Base-by-base conservation (phyloP, 345 rosid genomes). In the Lagerstroemia speciosa region DNA sequence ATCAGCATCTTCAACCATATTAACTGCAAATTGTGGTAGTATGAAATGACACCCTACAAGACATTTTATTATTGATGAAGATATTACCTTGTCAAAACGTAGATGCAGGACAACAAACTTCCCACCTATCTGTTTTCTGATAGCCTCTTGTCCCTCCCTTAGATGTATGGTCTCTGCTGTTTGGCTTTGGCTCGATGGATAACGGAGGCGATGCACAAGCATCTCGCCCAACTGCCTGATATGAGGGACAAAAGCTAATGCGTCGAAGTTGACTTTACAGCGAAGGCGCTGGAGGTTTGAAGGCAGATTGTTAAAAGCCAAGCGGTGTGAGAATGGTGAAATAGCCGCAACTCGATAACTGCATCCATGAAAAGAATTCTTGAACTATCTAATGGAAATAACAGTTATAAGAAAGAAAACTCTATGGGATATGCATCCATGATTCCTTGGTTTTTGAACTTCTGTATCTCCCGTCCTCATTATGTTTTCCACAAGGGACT, bases 261-360 rank as follows among this genome's bases (percentile, higher is more conserved):
- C 96, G 75, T 91, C 82, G 69, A 89, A 91, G 77, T 91, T 91
- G 67, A 94, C 99, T 88, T 88, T 94, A 74, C 99, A 94, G n/a
- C 96, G 88, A 57, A 94, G 81, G 60, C 82, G 93, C 70, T 88
- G 99, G 74, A 89, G 83, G 73, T 80, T 69, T 36, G 70, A 67
- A 8, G 96, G 93, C 78, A 94, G 70, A 71, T 85, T 83, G 68
- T 94, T 97, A 80, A 94, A 94, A 14, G 86, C 89, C 71, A 94
- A 78, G 57, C 92, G 97, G 73, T 94, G 99, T 60, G 98, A 94
- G 83, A 91, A 91, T 14, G 98, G 98, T 8, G 99, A 90, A 77
- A 94, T 83, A 66, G 99, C 99, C 62, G 88, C 97, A 30, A 94
- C 81, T 37, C 98, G 96, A 67, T 88, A 87, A 69, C 98, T 94